These are phyloP conservation scores for Chamaenerion angustifolium DNA, from an alignment of 345 rosid species.

Conservation along the genomic window DNA sequence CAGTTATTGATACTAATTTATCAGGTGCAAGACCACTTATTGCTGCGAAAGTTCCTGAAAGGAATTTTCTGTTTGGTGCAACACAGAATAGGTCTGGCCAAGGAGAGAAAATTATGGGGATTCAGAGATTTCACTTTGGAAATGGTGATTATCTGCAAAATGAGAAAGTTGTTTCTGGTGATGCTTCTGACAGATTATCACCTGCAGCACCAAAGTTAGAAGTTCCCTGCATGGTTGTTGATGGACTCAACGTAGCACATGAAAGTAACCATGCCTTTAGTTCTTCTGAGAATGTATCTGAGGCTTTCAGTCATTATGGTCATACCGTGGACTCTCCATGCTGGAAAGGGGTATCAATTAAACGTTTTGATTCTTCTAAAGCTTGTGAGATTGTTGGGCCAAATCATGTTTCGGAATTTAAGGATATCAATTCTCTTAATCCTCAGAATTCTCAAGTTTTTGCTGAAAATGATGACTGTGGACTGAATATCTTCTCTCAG, in stretches of 20 bases:
- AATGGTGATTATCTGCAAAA: constrained; percentile 11
- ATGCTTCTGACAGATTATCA: constrained; percentile 12
- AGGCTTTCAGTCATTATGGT: constrained; percentile 25
- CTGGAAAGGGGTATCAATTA: constrained; percentile 37
- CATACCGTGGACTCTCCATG: constrained; percentile 44
- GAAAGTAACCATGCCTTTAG: constrained; percentile 13
- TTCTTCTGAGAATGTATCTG: constrained; percentile 13
- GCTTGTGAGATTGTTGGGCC: constrained; percentile 13
- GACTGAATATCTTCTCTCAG: constrained; percentile 13
- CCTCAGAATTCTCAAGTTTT: constrained; percentile 14
- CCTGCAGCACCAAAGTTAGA: constrained; percentile 15
- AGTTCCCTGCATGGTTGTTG: constrained; percentile 19
- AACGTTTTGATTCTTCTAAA: constrained; percentile 17
- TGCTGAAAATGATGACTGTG: constrained; percentile 8
- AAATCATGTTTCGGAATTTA: constrained; percentile 18
- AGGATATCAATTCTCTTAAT: constrained; percentile 21
- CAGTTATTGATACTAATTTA: constrained; percentile 5
- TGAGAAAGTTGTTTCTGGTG: constrained; percentile 11
- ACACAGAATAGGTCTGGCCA: constrained; percentile 19
- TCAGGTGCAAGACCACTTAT: constrained; percentile 19
- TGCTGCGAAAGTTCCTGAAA: constrained; percentile 13
- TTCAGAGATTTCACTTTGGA: constrained; percentile 11
- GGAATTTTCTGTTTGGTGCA: constrained; percentile 21
- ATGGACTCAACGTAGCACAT: constrained; percentile 18
- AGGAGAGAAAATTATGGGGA: constrained; percentile 15